These are phyloP conservation scores for Breynia disticha DNA, from an alignment of 441 rosid genomes.

Conservation along the genomic window DNA sequence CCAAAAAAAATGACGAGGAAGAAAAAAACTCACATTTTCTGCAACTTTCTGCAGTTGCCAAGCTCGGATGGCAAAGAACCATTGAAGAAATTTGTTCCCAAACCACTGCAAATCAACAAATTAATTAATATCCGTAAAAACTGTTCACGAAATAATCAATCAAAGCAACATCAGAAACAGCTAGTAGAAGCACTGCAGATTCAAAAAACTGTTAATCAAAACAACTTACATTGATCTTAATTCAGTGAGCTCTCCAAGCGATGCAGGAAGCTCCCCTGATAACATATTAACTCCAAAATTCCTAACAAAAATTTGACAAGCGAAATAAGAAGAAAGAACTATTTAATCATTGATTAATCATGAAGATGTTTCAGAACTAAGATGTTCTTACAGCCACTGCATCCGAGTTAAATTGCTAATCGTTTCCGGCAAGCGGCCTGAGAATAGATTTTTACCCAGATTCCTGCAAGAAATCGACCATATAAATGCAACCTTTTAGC, in stretches of 20 bases:
- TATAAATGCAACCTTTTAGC: not conserved
- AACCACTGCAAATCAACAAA: slow-evolving; percentile 24
- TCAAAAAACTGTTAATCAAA: too few species aligned
- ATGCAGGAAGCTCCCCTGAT: slow-evolving; percentile 49
- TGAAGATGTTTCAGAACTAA: not conserved
- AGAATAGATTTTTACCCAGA: slow-evolving; percentile 38
- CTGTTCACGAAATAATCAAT: not conserved
- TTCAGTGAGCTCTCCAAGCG: slow-evolving; percentile 44
- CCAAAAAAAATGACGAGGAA: not conserved
- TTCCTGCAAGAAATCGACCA: slow-evolving; percentile 26
- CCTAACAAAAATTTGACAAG: slow-evolving; percentile 19
- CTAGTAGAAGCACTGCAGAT: too few species aligned
- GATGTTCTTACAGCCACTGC: slow-evolving; percentile 33
- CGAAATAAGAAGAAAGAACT: not conserved
- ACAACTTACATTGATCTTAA: slow-evolving; percentile 47
- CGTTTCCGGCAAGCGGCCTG: slow-evolving; percentile 37
- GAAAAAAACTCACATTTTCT: slow-evolving; percentile 43
- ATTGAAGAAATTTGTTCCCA: slow-evolving; percentile 53
- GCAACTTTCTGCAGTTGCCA: slow-evolving; percentile 38
- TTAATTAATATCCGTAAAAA: slow-evolving; percentile 8
- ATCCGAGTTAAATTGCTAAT: slow-evolving; percentile 37
- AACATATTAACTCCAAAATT: slow-evolving; percentile 25
- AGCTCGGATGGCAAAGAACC: slow-evolving; percentile 58
- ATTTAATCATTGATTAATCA: not conserved
- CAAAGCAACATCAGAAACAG: too few species aligned